Percentiles rank a stretch among this genome's conserved stretches.
phyloP scores from a whole-genome alignment of 2,329 filamentous ascomycete genomes.

The Tolypocladium ovalisporum region DNA sequence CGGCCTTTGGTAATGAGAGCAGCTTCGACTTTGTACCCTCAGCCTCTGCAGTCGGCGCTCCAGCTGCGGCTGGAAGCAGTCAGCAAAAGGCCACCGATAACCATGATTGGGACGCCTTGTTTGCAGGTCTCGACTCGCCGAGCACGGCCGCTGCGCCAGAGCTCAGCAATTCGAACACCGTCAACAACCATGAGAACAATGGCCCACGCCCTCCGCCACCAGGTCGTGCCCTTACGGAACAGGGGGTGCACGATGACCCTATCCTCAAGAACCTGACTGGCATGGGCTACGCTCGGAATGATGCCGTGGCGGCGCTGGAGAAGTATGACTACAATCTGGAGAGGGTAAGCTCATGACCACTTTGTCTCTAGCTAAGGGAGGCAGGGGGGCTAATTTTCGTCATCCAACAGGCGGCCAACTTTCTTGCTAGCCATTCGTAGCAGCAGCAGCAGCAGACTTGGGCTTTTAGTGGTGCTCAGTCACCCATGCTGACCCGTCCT shows the following conservation, averaged over 20 bases:
- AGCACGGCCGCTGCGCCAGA: slow-evolving; percentile 16
- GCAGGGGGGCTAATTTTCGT: slow-evolving; percentile 6
- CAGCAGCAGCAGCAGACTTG: slow-evolving; percentile 12
- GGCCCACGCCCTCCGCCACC: slow-evolving; percentile 16
- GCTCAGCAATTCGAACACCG: neutral
- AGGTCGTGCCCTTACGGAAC: slow-evolving; percentile 60
- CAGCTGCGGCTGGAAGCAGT: slow-evolving; percentile 27
- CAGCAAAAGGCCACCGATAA: slow-evolving; percentile 31
- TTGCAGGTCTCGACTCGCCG: slow-evolving; percentile 63
- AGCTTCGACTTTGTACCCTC: slow-evolving; percentile 47
- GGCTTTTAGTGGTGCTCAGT: neutral
- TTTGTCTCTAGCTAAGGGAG: neutral
- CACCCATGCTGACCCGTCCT: neutral
- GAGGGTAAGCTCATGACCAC: slow-evolving; percentile 52
- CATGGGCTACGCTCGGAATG: slow-evolving; percentile 74
- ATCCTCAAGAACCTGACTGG: slow-evolving; percentile 80
- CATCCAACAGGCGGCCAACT: slow-evolving; percentile 37
- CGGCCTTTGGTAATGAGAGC: slow-evolving; percentile 41
- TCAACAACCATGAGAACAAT: slow-evolving; percentile 5
- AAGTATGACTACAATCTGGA: slow-evolving; percentile 95
- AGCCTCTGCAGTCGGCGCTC: slow-evolving; percentile 17
- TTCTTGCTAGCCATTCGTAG: slow-evolving; percentile 43
- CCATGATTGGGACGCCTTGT: slow-evolving; percentile 94
- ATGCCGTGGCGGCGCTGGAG: slow-evolving; percentile 72
- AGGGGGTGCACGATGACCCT: slow-evolving; percentile 78